Evolutionary conservation across 1,284 basidiomycete species (phyloP), one percentile per base, ranked within the genome.

Genomic region (Sanghuangporus weigelae): DNA sequence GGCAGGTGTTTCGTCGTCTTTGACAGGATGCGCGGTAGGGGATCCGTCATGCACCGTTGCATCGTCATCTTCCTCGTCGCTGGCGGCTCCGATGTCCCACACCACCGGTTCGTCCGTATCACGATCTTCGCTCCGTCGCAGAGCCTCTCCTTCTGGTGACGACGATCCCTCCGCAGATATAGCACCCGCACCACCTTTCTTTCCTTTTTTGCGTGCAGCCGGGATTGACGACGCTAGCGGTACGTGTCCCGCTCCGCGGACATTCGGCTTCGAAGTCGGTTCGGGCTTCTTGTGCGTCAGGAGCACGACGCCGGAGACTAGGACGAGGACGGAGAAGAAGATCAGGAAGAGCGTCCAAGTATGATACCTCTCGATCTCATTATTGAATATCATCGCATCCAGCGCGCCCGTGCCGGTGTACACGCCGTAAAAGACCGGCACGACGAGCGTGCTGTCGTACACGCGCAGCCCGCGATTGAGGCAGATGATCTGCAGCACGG

Each of bases 401-500:
- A 91, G 73, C 75, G 89, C 92, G 6, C 85, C 83, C 23, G 81
- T 76, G 3, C 83, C 83, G 0, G 85, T 87, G 70, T 89, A 89
- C 3, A 88, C 79, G 35, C 82, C 88, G 66, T 88, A 90, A 71
- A 90, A 89, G 6, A 89, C 81, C 0, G 89, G 89, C 0, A 90
- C 89, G 23, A 90, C 86, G 1, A 90, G 78, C 0, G 89, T 89
- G 3, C 86, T 87, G 65, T 92, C 90, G 69, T 92, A 92, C 3
- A 89, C 85, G 70, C 86, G 87, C 21, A 96, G 78, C 3, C 90
- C 95, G 62, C 88, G 86, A 73, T 96, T 96, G 42, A 97, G 80
- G 72, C 93, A 96, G 51, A 95, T 85, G 66, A 97, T 96, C 73
- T 98, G 95, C 40, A 89, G 76, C 16, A 97, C 85, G 0, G 94